phyloP scores from a whole-genome alignment of 2,329 filamentous ascomycete species.

The Ophiostoma triangulosporum region DNA sequence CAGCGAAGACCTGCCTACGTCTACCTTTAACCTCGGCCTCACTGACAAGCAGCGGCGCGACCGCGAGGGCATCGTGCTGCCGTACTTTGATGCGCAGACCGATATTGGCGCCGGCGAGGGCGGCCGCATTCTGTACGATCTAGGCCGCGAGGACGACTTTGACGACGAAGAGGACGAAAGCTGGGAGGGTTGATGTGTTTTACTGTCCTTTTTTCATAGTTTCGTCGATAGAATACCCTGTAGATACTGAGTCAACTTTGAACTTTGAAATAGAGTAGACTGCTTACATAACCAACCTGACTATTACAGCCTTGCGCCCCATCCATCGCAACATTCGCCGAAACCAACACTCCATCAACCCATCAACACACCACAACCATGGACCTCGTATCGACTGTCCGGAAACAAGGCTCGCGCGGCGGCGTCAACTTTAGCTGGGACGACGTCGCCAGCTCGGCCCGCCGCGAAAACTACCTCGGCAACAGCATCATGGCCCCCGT shows the following conservation, averaged over 20 bases:
- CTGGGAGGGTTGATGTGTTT: constrained; percentile 2
- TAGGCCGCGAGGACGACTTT: constrained; percentile 93
- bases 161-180: constrained; percentile 57
- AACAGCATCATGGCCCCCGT: constrained; percentile 88
- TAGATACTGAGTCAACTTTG: background rate
- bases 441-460: constrained; percentile 72
- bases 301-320: background rate
- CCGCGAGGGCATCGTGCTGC: constrained; percentile 77
- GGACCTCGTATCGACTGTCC: constrained; percentile 87
- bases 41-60: constrained; percentile 85
- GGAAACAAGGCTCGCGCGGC: constrained; percentile 81
- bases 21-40: constrained; percentile 74
- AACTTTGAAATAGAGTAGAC: too few species aligned
- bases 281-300: background rate
- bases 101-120: constrained; percentile 68
- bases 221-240: background rate
- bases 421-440: constrained; percentile 96
- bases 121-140: constrained; percentile 88
- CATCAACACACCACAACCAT: constrained; percentile 23
- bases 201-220: too few species aligned
- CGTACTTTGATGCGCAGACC: constrained; percentile 93
- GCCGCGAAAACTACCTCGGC: constrained; percentile 82
- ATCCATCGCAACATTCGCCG: background rate
- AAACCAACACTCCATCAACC: background rate
- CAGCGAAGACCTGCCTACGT: constrained; percentile 37